Evolutionary conservation across 345 rosid genomes (phyloP).

Genomic region (Cardamine occulta): DNA sequence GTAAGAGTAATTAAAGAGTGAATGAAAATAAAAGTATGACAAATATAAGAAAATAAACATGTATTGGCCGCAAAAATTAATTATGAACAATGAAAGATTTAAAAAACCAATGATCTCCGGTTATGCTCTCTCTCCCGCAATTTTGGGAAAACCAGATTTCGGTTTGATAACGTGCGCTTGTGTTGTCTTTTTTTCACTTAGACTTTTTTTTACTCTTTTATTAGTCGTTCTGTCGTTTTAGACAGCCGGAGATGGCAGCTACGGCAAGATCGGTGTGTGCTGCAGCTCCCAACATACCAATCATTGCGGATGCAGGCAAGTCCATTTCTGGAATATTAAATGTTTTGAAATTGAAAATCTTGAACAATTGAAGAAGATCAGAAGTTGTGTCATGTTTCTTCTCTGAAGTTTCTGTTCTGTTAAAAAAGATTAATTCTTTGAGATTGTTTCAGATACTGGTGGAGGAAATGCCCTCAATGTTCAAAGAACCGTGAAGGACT

Average conservation of each 20-base stretch:
- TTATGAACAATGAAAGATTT: no score
- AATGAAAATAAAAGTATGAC: no score
- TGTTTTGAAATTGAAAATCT: not conserved
- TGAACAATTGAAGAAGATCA: not conserved
- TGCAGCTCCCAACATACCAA: constrained; percentile 51
- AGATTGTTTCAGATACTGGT: constrained; percentile 47
- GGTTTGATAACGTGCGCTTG: constrained; percentile 53
- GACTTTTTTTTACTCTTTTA: not conserved
- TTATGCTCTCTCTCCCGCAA: constrained; percentile 56
- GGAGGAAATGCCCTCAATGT: constrained; percentile 65
- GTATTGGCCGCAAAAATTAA: no score
- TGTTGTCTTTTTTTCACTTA: not conserved
- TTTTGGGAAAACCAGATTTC: constrained; percentile 58
- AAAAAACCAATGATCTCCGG: no score
- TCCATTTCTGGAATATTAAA: not conserved
- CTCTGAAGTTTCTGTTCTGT: not conserved
- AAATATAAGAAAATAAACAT: no score
- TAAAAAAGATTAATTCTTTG: not conserved
- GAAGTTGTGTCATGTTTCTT: not conserved
- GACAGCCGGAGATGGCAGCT: constrained; percentile 61
- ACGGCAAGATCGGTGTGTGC: constrained; percentile 53
- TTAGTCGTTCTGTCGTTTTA: constrained; percentile 20
- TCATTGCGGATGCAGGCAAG: constrained; percentile 54
- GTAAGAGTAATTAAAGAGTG: no score
- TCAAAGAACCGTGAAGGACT: constrained; percentile 60